Base-by-base conservation (phyloP, 495 filamentous ascomycete species). In the Aspergillus olivimuriae region DNA sequence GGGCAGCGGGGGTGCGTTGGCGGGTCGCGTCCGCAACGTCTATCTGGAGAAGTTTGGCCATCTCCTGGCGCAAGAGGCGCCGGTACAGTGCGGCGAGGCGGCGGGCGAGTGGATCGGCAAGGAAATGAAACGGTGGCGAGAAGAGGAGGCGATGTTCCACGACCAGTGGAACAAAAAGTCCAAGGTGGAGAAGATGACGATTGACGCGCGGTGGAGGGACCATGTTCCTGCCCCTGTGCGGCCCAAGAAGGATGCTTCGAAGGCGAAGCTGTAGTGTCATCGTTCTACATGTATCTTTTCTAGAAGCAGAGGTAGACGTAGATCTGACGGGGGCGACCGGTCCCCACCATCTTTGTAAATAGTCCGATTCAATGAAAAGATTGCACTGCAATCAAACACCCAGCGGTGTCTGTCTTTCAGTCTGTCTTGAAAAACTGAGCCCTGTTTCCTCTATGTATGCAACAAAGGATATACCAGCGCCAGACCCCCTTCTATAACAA, bases 41-140 rank as follows among this genome's bases (percentile, higher is more conserved):
- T 68, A 78, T 12, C 57, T 96, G 3, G 66, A 82, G 36, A 78
- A 74, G 0, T 71, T 71, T 11, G 88, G 92, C 1, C 92, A 98
- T 65, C 61, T 96, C 23, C 75, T 96, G 36, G 85, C 92, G 1
- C 84, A 94, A 73, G 88, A 94, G 59, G 74, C 76, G 37, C 82
- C 83, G 10, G 65, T 54, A n/a, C 67, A 76, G 47, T 83, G 78
- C 36, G 86, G 84, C 5, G 69, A 77, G 39, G 70, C 78, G 31
- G 76, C 77, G 4, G 78, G 71, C 2, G 56, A 51, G 2, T 95
- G 84, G 76, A 56, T 94, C 32, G 74, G 64, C 0, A 53, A 55
- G 34, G 83, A 89, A 57, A 48, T 90, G 52, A 50, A 68, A 34
- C 64, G 72, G 31, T 91, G 84, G 83, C 61, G 73, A 40, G 67